Evolutionary conservation across 768 basidiomycete species (phyloP), one percentile per base, ranked within the genome.

Genomic region (Suillus placidus): DNA sequence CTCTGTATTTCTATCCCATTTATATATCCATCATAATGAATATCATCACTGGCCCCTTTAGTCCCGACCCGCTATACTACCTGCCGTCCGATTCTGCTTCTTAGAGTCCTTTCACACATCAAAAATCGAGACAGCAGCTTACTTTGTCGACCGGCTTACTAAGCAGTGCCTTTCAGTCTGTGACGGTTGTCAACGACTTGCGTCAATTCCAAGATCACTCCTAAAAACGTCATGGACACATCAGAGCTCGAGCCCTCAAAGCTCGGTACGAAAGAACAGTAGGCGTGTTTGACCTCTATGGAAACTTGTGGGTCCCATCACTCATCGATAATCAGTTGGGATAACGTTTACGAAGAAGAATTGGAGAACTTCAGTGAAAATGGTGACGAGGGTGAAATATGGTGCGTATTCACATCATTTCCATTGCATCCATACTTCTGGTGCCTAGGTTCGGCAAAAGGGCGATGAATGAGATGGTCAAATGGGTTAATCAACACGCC

Each of bases 351-450:
- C 75, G 80, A 87, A 45, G 80, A 83, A 49, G 93, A 95, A 71
- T 77, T 94, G 38, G 74, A 73, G 43, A 91, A 91, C 71, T 94
- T 93, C 67, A 79, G 86, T 37, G 93, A 93, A 60, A 86, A 87
- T 37, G 89, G 90, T 23, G 92, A 94, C 72, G 92, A 93, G 75
- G 93, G 93, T 42, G 93, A 95, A 76, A 81, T 93, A 32, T 95
- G 93, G 93, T 92, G 67, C 63, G 84, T 74, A 16, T 32, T 32
- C 2, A 30, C 4, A 18, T 34, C 18, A 40, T 40, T 56, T 58
- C 8, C 58, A 61, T 32, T n/a, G 20, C 23, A 35, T n/a, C 10
- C 23, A 37, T 38, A 34, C 49, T 60, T 37, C 35, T 30, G 45
- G 42, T 6, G 8, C 60, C 47, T 67, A 94, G 93, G 93, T 95